phyloP scores from a whole-genome alignment of 164 flowering plant species.

The Chimonanthus salicifolius region DNA sequence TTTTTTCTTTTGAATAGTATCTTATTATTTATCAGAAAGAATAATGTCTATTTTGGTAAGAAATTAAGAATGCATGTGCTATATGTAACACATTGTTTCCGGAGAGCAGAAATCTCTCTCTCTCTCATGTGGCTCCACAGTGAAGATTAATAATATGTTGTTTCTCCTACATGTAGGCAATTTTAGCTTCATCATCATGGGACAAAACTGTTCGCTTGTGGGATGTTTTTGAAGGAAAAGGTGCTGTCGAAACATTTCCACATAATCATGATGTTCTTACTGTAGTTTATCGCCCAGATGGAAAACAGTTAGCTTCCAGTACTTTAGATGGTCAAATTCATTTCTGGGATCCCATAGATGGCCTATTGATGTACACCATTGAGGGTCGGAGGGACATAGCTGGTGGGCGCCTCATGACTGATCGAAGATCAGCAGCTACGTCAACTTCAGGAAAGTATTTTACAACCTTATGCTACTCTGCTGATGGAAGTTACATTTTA shows the following conservation, averaged over 20 bases:
- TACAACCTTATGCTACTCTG: constrained; percentile 87
- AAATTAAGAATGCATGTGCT: too few relatives aligned
- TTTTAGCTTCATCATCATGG: constrained; percentile 96
- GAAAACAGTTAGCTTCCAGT: constrained; percentile 90
- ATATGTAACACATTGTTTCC: too few relatives aligned
- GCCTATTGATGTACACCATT: constrained; percentile 78
- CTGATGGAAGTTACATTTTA: constrained; percentile 94
- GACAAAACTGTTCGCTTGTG: constrained; percentile 89
- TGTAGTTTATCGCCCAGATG: constrained; percentile 91
- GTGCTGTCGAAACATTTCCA: constrained; percentile 79
- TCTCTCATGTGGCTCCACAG: too few relatives aligned
- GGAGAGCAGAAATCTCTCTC: too few relatives aligned
- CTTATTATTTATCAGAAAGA: too few relatives aligned
- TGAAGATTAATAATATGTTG: constrained; percentile 4
- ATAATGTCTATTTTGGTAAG: too few relatives aligned
- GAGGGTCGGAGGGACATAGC: constrained; percentile 97
- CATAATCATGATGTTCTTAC: constrained; percentile 97
- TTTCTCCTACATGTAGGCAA: constrained; percentile 37
- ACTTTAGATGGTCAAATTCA: constrained; percentile 90
- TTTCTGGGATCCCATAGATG: constrained; percentile 95
- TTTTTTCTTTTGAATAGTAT: too few relatives aligned
- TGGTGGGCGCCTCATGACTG: constrained; percentile 96
- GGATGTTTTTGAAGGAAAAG: constrained; percentile 93
- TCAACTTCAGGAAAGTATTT: constrained; percentile 89
- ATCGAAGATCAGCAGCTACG: constrained; percentile 89